These are phyloP conservation scores for Aspergillus pseudoterreus DNA, from an alignment of 2,329 filamentous ascomycete species.

Conservation along the genomic window DNA sequence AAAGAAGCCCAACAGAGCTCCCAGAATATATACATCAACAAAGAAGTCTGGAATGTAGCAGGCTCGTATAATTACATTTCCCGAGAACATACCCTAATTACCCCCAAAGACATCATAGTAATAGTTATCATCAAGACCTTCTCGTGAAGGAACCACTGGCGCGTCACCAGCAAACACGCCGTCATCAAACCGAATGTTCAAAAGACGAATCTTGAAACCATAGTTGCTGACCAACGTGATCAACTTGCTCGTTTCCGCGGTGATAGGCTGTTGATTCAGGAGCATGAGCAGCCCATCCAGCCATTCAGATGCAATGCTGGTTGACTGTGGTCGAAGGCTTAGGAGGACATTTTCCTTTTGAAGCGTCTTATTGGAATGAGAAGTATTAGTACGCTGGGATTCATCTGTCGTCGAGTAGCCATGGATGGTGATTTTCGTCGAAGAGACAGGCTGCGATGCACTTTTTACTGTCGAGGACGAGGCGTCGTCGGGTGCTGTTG, in stretches of 20 bases:
- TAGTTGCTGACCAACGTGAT: constrained; percentile 84
- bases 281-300: constrained; percentile 93
- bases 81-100: constrained; percentile 11
- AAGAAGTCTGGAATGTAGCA: too few relatives aligned
- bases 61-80: background rate
- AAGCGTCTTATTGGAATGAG: constrained; percentile 31
- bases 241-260: constrained; percentile 89
- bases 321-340: constrained; percentile 74
- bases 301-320: constrained; percentile 90
- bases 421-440: constrained; percentile 88
- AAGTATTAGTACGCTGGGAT: constrained; percentile 31
- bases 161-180: constrained; percentile 64
- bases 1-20: too few relatives aligned
- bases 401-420: constrained; percentile 52
- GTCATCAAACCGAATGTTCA: constrained; percentile 89
- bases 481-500: constrained; percentile 55
- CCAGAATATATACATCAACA: too few relatives aligned
- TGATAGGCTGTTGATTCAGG: constrained; percentile 91
- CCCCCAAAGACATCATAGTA: constrained; percentile 72
- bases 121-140: constrained; percentile 87
- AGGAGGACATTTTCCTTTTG: constrained; percentile 70
- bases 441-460: constrained; percentile 33
- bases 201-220: constrained; percentile 82
- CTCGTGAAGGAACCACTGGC: constrained; percentile 73
- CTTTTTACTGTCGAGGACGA: constrained; percentile 48